Conservation (phyloP, 768 basidiomycete species). For the Pholiota molesta region DNA sequence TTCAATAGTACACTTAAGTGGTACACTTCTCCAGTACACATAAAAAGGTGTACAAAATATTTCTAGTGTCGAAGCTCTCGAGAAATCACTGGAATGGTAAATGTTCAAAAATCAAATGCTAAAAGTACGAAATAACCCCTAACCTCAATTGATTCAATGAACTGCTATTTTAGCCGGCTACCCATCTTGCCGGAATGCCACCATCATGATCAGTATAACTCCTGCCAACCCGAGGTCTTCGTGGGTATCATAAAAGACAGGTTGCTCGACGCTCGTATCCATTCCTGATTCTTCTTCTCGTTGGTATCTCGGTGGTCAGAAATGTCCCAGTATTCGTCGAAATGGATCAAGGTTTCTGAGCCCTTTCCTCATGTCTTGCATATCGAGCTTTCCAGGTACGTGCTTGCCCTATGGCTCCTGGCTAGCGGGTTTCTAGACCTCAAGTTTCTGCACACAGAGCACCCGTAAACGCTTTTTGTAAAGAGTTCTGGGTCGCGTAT, state of each 20-base stretch:
- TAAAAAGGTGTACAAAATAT: no score
- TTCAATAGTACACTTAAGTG: no score
- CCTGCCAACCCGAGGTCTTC: slow-evolving; percentile 2
- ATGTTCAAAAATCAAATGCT: no score
- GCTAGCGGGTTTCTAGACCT: background rate
- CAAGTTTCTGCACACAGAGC: slow-evolving; percentile 34
- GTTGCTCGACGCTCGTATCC: no score
- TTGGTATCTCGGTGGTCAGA: background rate
- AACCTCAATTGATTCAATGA: background rate
- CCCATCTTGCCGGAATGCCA: background rate
- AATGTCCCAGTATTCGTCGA: slow-evolving; percentile 38
- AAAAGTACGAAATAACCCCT: no score
- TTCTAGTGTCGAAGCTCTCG: no score
- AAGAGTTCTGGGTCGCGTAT: slow-evolving; percentile 74
- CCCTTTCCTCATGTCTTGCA: slow-evolving; percentile 47
- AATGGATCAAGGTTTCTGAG: slow-evolving; percentile 53
- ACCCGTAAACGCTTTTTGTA: slow-evolving; percentile 71
- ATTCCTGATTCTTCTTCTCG: background rate
- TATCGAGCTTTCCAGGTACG: slow-evolving; percentile 48
- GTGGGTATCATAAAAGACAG: background rate
- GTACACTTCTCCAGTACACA: no score
- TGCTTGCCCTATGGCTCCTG: background rate
- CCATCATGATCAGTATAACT: background rate
- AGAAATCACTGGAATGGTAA: no score
- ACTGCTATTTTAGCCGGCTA: background rate